Evolutionary conservation across 352 stramenopile species (phyloP).

Genomic region (Globisporangium heterothallicum): DNA sequence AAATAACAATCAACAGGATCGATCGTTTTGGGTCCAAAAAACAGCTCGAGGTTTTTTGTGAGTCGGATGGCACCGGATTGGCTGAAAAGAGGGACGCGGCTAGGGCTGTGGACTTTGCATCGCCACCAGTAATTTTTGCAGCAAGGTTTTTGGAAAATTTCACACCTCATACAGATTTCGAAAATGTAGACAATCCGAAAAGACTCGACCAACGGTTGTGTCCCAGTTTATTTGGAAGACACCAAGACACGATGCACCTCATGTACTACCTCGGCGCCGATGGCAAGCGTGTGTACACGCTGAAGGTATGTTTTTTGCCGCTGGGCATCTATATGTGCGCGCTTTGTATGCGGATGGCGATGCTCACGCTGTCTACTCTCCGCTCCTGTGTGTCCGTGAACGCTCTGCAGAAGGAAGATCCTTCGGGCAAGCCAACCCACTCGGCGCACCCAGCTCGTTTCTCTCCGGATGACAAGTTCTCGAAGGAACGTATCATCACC

Average conservation of each 20-base stretch:
- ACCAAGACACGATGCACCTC: conserved; percentile 91
- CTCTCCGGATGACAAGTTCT: conserved; percentile 99
- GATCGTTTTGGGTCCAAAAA: no score
- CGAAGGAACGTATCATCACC: conserved; percentile 94
- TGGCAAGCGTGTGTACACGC: conserved; percentile 98
- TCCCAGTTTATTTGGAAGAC: conserved; percentile 2
- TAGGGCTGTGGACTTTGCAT: not conserved
- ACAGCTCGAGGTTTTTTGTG: conserved; percentile 34
- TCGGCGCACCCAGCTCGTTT: conserved; percentile 97
- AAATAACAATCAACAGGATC: no score
- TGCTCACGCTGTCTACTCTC: conserved; percentile 1
- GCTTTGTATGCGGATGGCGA: not conserved
- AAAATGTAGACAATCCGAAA: conserved; percentile 6
- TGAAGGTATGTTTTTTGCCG: conserved; percentile 85
- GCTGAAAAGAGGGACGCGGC: not conserved
- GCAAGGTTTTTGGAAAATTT: conserved; percentile 7
- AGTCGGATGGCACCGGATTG: not conserved
- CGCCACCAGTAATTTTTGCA: conserved; percentile 25
- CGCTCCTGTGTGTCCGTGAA: not conserved
- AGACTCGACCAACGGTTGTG: not conserved
- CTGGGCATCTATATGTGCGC: not conserved
- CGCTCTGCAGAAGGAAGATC: conserved; percentile 89
- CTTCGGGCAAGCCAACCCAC: conserved; percentile 90
- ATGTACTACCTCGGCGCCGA: conserved; percentile 97
- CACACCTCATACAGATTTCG: not conserved